Percentiles rank a stretch among this genome's conserved stretches.
Evolutionary conservation across 169 alveolate genomes (phyloP).

Genomic region (Eimeria mitis): DNA sequence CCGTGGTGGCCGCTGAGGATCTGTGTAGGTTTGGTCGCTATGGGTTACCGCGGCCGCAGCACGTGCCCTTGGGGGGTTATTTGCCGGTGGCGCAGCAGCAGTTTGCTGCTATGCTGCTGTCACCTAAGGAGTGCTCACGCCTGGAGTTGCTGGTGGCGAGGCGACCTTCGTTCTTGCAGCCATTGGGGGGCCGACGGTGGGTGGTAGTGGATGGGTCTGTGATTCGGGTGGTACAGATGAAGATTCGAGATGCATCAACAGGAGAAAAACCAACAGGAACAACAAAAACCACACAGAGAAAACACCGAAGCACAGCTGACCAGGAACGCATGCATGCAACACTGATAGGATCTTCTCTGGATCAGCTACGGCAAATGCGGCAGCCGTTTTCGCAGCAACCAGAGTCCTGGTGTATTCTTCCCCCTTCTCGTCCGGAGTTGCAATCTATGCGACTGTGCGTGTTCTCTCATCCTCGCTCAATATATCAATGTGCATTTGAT

Average conservation of each 20-base stretch:
- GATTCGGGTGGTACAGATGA: constrained; percentile 69
- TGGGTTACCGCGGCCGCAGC: constrained; percentile 51
- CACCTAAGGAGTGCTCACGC: constrained; percentile 37
- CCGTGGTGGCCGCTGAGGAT: constrained; percentile 36
- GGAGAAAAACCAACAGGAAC: too few relatives aligned
- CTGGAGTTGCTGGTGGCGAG: constrained; percentile 69
- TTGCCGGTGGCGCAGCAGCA: constrained; percentile 58
- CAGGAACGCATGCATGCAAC: constrained; percentile 12
- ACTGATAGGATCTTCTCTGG: constrained; percentile 21
- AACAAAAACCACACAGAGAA: background rate
- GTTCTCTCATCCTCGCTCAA: constrained; percentile 47
- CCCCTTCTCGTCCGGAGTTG: constrained; percentile 16
- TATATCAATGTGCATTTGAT: constrained; percentile 75
- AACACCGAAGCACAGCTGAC: too few relatives aligned
- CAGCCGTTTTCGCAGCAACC: background rate
- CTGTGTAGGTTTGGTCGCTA: constrained; percentile 19
- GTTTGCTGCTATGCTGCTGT: constrained; percentile 27
- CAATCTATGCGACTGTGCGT: constrained; percentile 24
- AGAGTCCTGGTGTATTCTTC: background rate
- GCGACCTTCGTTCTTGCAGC: constrained; percentile 67
- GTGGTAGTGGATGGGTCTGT: constrained; percentile 67
- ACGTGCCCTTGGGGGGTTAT: constrained; percentile 55
- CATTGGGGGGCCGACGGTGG: constrained; percentile 81
- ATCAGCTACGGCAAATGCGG: constrained; percentile 39
- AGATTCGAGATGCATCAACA: background rate